These are phyloP conservation scores for Aaosphaeria arxii DNA, from an alignment of 2,329 filamentous ascomycete genomes.

Conservation along the genomic window DNA sequence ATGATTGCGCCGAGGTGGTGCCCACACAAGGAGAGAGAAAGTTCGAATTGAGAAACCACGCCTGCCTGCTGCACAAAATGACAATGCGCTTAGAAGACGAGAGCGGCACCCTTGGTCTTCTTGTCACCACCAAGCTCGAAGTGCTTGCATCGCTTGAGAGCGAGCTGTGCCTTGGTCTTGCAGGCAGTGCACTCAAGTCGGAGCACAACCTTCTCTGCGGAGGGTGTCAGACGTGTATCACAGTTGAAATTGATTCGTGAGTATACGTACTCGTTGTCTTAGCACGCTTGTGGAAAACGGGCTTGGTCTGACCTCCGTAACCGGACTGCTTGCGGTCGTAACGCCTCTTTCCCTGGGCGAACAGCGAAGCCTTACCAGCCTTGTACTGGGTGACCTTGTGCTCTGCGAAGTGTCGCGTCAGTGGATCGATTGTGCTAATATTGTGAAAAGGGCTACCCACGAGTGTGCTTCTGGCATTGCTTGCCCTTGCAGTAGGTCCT, in stretches of 20 bases:
- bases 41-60: too few relatives aligned
- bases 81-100: slow-evolving; percentile 87
- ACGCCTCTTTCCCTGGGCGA: slow-evolving; percentile 99
- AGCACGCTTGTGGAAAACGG: slow-evolving; percentile 99
- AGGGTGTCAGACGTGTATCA: too few relatives aligned
- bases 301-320: slow-evolving; percentile 99
- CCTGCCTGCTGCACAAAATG: slow-evolving; percentile 7
- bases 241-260: too few relatives aligned
- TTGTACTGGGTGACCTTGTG: slow-evolving; percentile 97
- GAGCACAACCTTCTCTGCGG: slow-evolving; percentile 86
- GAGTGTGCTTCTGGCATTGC: slow-evolving; percentile 68
- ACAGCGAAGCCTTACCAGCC: slow-evolving; percentile 92
- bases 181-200: slow-evolving; percentile 95
- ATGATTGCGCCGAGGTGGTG: too few relatives aligned
- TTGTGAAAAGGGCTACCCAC: slow-evolving; percentile 17
- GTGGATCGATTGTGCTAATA: neutral
- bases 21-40: too few relatives aligned
- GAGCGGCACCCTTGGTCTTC: slow-evolving; percentile 99
- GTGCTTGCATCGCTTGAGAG: slow-evolving; percentile 99
- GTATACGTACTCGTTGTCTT: slow-evolving; percentile 75
- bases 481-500: slow-evolving; percentile 98
- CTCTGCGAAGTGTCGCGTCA: slow-evolving; percentile 33
- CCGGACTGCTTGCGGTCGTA: slow-evolving; percentile 89
- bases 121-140: slow-evolving; percentile 99
- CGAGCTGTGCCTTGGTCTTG: slow-evolving; percentile 98